Evolutionary conservation across 2,329 filamentous ascomycete genomes (phyloP), one percentile per base, ranked within the genome.

Genomic region (Exophiala lecanii-corni): DNA sequence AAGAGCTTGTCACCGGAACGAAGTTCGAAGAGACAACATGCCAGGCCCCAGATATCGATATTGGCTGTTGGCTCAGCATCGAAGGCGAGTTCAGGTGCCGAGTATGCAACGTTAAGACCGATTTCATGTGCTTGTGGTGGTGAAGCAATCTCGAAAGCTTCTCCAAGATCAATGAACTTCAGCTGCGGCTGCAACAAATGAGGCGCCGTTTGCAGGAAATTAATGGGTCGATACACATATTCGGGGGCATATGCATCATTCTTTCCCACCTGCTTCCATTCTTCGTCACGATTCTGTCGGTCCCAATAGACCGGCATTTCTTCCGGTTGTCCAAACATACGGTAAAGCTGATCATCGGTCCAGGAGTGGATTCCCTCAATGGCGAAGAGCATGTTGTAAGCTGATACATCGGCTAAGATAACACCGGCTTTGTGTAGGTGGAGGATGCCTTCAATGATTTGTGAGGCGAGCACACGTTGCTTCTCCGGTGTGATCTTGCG

Each of bases 301-400:
- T 28, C n/a, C 9, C 25, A n/a, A n/a, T 9, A n/a, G 25, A 38
- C 21, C 20, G 16, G 13, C 17, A 9, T 18, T 2, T 5, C 17
- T 13, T 28, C 41, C 10, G 41, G 41, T 12, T 21, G 5, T 10
- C 34, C 41, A 13, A 43, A 39, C 9, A 15, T 16, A 15, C 16
- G 20, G 25, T 38, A 39, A 3, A 43, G 10, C 17, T 43, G 7
- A n/a, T 38, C 41, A 19, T 37, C 19, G n/a, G 36, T n/a, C 36
- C 36, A 38, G n/a, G 36, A 38, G n/a, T 7, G 12, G 16, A 38
- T 7, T 15, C 26, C 17, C 15, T 12, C 23, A 12, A 38, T 7
- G 3, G 6, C 19, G 21, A 41, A 34, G 7, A 34, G 10, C 7
- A 41, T 6, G 23, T 41, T 41, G 26, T 16, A 12, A 10, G 18